Evolutionary conservation across 352 stramenopile genomes (phyloP).

Genomic region (Phytophthora idaei): DNA sequence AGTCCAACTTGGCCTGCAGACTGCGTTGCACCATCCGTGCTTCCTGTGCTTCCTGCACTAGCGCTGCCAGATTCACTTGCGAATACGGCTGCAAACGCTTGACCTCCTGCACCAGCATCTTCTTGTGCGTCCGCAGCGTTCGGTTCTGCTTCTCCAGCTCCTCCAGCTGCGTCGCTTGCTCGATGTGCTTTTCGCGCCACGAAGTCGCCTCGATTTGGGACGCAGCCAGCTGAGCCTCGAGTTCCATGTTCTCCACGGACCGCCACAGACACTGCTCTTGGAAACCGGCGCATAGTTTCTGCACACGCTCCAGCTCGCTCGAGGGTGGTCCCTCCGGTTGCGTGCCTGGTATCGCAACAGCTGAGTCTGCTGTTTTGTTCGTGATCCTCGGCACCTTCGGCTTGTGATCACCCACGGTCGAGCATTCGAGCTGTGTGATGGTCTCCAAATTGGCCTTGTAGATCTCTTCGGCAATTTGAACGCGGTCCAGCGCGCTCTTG

Average conservation of each 20-base stretch:
- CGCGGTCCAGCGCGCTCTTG: slow-evolving; percentile 40
- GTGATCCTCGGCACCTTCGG: slow-evolving; percentile 6
- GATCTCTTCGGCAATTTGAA: slow-evolving; percentile 56
- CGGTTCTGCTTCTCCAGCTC: slow-evolving; percentile 37
- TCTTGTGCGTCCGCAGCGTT: slow-evolving; percentile 60
- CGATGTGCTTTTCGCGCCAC: slow-evolving; percentile 36
- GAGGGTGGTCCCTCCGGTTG: slow-evolving; percentile 24
- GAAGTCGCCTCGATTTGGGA: slow-evolving; percentile 31
- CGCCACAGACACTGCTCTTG: slow-evolving; percentile 82
- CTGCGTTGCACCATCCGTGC: slow-evolving; percentile 78
- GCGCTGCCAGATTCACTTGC: slow-evolving; percentile 62
- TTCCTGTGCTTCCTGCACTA: slow-evolving; percentile 74
- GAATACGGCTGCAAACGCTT: slow-evolving; percentile 72
- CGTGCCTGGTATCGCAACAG: slow-evolving; percentile 9
- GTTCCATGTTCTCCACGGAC: slow-evolving; percentile 69
- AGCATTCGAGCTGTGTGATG: slow-evolving; percentile 55
- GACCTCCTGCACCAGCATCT: slow-evolving; percentile 69
- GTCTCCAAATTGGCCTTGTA: slow-evolving; percentile 73
- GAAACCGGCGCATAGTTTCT: slow-evolving; percentile 64
- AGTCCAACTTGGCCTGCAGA: slow-evolving; percentile 55
- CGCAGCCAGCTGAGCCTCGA: slow-evolving; percentile 49
- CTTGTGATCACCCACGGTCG: neutral
- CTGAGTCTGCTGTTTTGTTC: slow-evolving; percentile 1
- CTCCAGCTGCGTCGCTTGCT: slow-evolving; percentile 26
- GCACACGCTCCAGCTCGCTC: slow-evolving; percentile 46